Evolutionary conservation across 164 flowering plant genomes (phyloP), one percentile per base, ranked within the genome.

Genomic region (Vitis cinerea): DNA sequence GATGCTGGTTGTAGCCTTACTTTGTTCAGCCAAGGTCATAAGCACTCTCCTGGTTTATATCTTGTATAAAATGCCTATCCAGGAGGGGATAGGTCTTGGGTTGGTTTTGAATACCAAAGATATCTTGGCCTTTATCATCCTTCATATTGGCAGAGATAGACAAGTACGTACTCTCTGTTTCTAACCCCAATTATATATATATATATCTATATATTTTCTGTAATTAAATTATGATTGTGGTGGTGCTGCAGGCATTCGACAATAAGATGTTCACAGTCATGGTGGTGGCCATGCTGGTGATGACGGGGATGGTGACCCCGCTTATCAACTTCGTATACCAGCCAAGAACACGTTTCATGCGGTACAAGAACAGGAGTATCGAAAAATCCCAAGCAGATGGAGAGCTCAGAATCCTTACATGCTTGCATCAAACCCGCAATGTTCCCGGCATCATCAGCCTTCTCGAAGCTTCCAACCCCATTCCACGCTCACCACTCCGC

Each of bases 101-200:
- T 52, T 82, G 10, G 64, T 82, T n/a, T 63, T 79, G 79, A 83
- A 78, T 47, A 66, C 84, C 27, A 85, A 85, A 69, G 80, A 85
- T 57, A 13, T 80, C 31, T 11, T 83, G 71, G 83, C 78, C 0
- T 1, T 85, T 12, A 19, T 83, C 48, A 59, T 82, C 66, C 76
- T 83, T 9, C 71, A 81, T 56, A 11, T 66, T 8, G 88, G 77
- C 3, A 55, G 49, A 37, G 79, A 78, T 9, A 71, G 53, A 51
- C 47, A 47, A 83, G 88, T 82, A 71, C 16, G 1, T 10, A 16
- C n/a, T 48, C n/a, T 19, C 19, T 17, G 44, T 50, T 15, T 31
- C 64, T 37, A 23, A 23, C 27, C 27, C 27, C 27, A 23, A 1
- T 23, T 23, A 23, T 23, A 23, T 23, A 23, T 23, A 23, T 23